Evolutionary conservation across 2,329 filamentous ascomycete genomes (phyloP).

Genomic region (Aspergillus quadrilineatus): DNA sequence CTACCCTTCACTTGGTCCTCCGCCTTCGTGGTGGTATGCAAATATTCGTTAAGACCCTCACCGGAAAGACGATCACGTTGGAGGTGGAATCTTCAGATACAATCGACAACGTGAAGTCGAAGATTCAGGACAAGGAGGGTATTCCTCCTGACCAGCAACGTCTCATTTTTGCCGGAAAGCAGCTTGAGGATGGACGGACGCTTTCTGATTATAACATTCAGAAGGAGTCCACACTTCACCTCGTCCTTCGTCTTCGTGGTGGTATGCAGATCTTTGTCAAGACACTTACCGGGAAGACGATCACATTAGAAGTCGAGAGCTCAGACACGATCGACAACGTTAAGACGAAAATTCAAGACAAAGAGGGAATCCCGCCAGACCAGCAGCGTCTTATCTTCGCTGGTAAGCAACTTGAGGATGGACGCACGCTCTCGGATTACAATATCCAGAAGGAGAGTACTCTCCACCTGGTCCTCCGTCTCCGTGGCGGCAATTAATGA

Average conservation of each 20-base stretch:
- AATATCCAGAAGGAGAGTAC: slow-evolving; percentile 63
- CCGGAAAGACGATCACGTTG: slow-evolving; percentile 89
- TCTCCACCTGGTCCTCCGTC: slow-evolving; percentile 58
- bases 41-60: slow-evolving; percentile 59
- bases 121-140: slow-evolving; percentile 79
- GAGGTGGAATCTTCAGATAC: slow-evolving; percentile 88
- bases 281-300: slow-evolving; percentile 73
- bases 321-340: slow-evolving; percentile 71
- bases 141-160: slow-evolving; percentile 95
- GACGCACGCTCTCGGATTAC: slow-evolving; percentile 54
- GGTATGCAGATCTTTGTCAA: slow-evolving; percentile 86
- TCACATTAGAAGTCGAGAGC: slow-evolving; percentile 66
- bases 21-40: slow-evolving; percentile 79
- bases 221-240: slow-evolving; percentile 79
- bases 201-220: slow-evolving; percentile 96
- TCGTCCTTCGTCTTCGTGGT: slow-evolving; percentile 78
- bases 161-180: slow-evolving; percentile 90
- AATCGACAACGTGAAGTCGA: slow-evolving; percentile 90
- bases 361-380: slow-evolving; percentile 73
- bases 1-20: slow-evolving; percentile 79
- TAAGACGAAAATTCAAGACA: slow-evolving; percentile 74
- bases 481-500: slow-evolving; percentile 44
- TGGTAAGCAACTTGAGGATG: slow-evolving; percentile 62
- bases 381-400: slow-evolving; percentile 71
- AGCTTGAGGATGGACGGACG: slow-evolving; percentile 87